phyloP scores from a whole-genome alignment of 768 basidiomycete species.

The Boletus edulis region DNA sequence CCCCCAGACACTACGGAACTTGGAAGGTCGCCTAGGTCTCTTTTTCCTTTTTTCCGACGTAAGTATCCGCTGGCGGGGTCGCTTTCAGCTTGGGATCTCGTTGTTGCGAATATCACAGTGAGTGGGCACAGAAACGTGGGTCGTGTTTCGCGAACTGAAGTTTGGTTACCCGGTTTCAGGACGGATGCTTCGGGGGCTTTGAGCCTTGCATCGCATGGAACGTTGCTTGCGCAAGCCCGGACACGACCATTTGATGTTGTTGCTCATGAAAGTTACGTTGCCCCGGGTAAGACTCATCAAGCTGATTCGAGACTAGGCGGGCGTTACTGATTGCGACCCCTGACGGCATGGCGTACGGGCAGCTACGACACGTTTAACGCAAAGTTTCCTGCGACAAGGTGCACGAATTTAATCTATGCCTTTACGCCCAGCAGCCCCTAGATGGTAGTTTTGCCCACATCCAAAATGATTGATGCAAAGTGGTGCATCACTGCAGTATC shows the following conservation, averaged over 20 bases:
- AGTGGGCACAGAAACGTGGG: conserved; percentile 32
- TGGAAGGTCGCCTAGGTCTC: conserved; percentile 75
- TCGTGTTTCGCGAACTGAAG: conserved; percentile 11
- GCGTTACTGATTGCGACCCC: conserved; percentile 13
- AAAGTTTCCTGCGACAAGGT: conserved; percentile 56
- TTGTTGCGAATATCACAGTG: conserved; percentile 75
- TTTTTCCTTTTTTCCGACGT: conserved; percentile 93
- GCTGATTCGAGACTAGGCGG: conserved; percentile 15
- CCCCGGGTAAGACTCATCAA: conserved; percentile 60
- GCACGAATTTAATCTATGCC: conserved; percentile 49
- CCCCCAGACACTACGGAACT: conserved; percentile 74
- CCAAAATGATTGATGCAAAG: conserved; percentile 8
- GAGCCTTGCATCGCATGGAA: conserved; percentile 56
- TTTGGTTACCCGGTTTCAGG: conserved; percentile 29
- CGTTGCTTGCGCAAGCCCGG: conserved; percentile 65
- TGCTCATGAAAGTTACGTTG: conserved; percentile 68
- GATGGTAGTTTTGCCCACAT: conserved; percentile 17
- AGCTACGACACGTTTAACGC: conserved; percentile 52
- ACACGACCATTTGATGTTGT: conserved; percentile 81
- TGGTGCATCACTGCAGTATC: conserved; percentile 15
- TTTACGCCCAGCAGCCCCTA: conserved; percentile 39
- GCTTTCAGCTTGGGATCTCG: conserved; percentile 70
- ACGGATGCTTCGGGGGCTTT: conserved; percentile 50
- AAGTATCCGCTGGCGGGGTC: conserved; percentile 76
- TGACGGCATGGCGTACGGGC: conserved; percentile 14